Percentiles rank a stretch among this genome's conserved stretches.
These are phyloP conservation scores for Wickerhamiella cacticola DNA, from an alignment of 805 yeast species.

Conservation along the genomic window DNA sequence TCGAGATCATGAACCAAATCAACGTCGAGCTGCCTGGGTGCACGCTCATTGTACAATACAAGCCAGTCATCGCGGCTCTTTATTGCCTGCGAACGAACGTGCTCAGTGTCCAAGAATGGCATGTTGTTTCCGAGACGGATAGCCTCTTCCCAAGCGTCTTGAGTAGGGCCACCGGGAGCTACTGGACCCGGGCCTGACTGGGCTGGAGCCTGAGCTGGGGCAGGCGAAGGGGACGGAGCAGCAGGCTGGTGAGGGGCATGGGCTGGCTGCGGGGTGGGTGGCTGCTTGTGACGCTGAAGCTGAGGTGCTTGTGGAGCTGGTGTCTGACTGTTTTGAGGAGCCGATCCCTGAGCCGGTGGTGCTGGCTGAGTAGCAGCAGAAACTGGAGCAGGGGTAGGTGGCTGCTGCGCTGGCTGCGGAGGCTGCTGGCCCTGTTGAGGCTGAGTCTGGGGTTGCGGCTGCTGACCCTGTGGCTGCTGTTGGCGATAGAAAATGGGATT, in stretches of 20 bases:
- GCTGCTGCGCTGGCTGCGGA: slow-evolving; percentile 11
- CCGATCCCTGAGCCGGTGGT: not conserved
- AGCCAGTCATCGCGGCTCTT: slow-evolving; percentile 78
- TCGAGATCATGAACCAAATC: slow-evolving; percentile 81
- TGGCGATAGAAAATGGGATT: slow-evolving; percentile 12
- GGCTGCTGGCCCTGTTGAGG: slow-evolving; percentile 9
- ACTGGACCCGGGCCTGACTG: slow-evolving; percentile 22
- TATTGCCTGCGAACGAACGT: slow-evolving; percentile 63
- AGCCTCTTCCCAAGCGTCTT: slow-evolving; percentile 14
- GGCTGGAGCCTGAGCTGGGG: slow-evolving; percentile 21
- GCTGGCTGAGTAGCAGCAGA: not conserved
- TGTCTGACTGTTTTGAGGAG: not conserved
- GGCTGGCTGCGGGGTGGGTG: slow-evolving; percentile 1
- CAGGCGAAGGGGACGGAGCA: not conserved
- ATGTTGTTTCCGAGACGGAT: slow-evolving; percentile 27
- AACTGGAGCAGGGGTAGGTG: not conserved
- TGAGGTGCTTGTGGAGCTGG: slow-evolving; percentile 1
- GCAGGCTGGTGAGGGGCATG: slow-evolving; percentile 3
- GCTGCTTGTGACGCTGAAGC: not conserved
- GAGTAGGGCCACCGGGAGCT: slow-evolving; percentile 19
- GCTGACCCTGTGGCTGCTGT: slow-evolving; percentile 14
- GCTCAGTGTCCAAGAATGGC: slow-evolving; percentile 61
- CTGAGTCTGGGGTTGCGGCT: slow-evolving; percentile 15
- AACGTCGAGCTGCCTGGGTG: slow-evolving; percentile 65
- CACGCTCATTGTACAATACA: slow-evolving; percentile 80